A percentile compares a stretch with the other conserved stretches of the same genome.
Conservation (phyloP, 306 rosid genomes). For the Prunus padus region DNA sequence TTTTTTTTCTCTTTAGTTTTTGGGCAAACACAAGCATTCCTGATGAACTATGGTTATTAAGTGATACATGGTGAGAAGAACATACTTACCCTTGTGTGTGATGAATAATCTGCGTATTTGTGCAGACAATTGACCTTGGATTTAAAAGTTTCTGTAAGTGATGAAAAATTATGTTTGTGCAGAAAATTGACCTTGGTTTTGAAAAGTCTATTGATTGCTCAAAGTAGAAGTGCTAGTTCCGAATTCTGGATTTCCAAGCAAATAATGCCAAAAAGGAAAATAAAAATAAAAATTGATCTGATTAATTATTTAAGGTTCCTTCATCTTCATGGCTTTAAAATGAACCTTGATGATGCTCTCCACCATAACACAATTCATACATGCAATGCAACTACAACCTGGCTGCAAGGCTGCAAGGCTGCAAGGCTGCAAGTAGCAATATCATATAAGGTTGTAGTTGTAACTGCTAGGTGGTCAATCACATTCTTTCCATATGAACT, state of each 20-base stretch:
- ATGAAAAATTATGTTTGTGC: neutral
- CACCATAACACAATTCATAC: no score
- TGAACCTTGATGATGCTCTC: neutral
- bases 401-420: no score
- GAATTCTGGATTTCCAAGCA: no score
- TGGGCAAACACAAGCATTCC: neutral
- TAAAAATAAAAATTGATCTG: no score
- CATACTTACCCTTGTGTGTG: neutral
- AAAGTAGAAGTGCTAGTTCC: no score
- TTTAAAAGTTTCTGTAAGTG: neutral
- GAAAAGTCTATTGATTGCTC: neutral
- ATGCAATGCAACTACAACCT: neutral
- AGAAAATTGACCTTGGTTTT: neutral
- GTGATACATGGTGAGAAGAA: constrained; percentile 8
- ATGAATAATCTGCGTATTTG: constrained; percentile 11
- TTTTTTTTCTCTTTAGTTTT: neutral
- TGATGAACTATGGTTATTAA: constrained; percentile 19
- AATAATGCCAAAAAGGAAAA: no score
- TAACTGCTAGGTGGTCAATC: no score
- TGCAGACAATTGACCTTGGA: neutral
- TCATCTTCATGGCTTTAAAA: neutral
- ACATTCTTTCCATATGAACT: no score
- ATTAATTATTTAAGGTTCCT: neutral
- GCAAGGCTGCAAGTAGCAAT: neutral
- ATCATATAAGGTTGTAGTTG: neutral